These are phyloP conservation scores for Tulasnella sp. DNA, from an alignment of 768 basidiomycete genomes.

Conservation along the genomic window DNA sequence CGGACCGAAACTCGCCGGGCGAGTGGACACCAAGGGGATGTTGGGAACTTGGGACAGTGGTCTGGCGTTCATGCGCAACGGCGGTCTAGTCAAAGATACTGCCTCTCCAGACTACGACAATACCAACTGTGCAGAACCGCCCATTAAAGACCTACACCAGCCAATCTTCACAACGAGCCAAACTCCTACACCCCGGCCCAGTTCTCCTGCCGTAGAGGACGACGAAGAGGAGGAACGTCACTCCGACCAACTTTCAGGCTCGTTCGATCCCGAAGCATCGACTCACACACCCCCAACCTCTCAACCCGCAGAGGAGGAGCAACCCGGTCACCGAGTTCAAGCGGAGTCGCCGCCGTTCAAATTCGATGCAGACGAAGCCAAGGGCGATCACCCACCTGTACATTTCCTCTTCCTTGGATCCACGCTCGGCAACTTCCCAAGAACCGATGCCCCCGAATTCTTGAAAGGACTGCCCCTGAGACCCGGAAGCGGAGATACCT, in stretches of 20 bases:
- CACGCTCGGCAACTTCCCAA: conserved; percentile 79
- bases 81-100: conserved; percentile 33
- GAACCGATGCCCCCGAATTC: conserved; percentile 58
- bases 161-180: background rate
- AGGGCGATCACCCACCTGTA: conserved; percentile 31
- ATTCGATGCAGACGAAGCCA: background rate
- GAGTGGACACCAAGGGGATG: conserved; percentile 70
- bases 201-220: background rate
- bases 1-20: conserved; percentile 50
- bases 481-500: conserved; percentile 27
- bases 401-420: conserved; percentile 90
- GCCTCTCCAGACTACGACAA: background rate
- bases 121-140: background rate
- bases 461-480: conserved; percentile 69
- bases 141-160: background rate
- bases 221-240: background rate
- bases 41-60: conserved; percentile 90
- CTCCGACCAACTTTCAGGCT: background rate
- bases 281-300: conserved; percentile 2
- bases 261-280: background rate
- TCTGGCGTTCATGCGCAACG: conserved; percentile 60
- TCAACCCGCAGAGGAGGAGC: conserved; percentile 1
- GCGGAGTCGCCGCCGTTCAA: background rate
- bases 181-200: background rate
- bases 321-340: background rate